phyloP scores from a whole-genome alignment of 1,284 basidiomycete species.

The Fomes fomentarius region DNA sequence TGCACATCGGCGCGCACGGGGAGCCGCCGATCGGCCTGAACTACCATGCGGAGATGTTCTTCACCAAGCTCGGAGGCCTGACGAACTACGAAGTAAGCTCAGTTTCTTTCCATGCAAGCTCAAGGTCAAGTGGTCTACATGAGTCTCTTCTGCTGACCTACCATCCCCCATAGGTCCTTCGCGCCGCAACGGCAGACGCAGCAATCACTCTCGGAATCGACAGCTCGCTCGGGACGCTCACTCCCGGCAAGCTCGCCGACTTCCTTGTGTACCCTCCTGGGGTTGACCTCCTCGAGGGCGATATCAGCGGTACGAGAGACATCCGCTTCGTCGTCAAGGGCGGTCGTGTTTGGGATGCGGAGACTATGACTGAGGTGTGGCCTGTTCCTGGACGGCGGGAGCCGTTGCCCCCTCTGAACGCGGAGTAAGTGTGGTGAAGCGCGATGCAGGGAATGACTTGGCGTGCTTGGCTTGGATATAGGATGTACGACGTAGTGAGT shows the following conservation, averaged over 20 bases:
- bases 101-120: background rate
- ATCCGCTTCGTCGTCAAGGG: conserved; percentile 60
- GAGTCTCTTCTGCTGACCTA: background rate
- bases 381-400: conserved; percentile 60
- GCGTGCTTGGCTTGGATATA: background rate
- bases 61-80: conserved; percentile 59
- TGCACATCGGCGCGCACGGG: conserved; percentile 77
- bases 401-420: conserved; percentile 59
- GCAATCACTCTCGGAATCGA: conserved; percentile 67
- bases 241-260: conserved; percentile 68
- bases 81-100: conserved; percentile 49
- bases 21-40: conserved; percentile 73
- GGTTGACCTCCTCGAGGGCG: conserved; percentile 56
- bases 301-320: conserved; percentile 52
- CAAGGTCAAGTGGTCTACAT: too few relatives aligned
- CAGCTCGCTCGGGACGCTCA: conserved; percentile 61
- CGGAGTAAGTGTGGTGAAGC: conserved; percentile 45
- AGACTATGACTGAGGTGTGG: conserved; percentile 70
- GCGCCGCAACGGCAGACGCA: conserved; percentile 65
- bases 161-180: conserved; percentile 50
- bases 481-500: background rate
- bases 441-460: background rate
- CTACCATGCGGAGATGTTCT: conserved; percentile 74
- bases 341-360: conserved; percentile 68
- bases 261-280: conserved; percentile 63